phyloP scores from a whole-genome alignment of 1,284 basidiomycete species.

The Ceratobasidium sp. region DNA sequence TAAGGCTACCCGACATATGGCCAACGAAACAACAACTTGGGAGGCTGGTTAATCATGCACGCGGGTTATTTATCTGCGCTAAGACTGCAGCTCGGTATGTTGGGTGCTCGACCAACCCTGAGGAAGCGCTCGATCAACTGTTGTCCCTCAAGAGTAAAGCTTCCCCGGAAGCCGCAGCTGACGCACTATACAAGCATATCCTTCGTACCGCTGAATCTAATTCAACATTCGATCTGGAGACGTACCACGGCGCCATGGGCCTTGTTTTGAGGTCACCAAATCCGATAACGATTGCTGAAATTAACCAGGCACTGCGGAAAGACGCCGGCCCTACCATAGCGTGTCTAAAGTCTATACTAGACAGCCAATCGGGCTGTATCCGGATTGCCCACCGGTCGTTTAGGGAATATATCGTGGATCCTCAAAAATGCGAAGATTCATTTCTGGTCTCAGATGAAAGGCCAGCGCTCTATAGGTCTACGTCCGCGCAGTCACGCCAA shows the following conservation, averaged over 20 bases:
- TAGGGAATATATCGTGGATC: constrained; percentile 11
- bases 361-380: not conserved
- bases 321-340: constrained; percentile 5
- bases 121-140: not conserved
- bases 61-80: constrained; percentile 27
- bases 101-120: not conserved
- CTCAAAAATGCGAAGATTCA: constrained; percentile 20
- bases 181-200: constrained; percentile 20
- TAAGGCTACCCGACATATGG: constrained; percentile 3
- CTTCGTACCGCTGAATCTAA: not conserved
- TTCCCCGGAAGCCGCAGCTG: constrained; percentile 19
- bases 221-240: not conserved
- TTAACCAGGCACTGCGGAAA: not conserved
- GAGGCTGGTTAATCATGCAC: constrained; percentile 15
- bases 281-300: not conserved
- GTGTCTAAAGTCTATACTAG: not conserved
- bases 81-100: constrained; percentile 23
- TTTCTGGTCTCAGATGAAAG: not conserved
- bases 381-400: constrained; percentile 28
- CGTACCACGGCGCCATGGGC: constrained; percentile 11
- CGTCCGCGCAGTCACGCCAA: no score
- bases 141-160: constrained; percentile 8
- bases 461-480: not conserved
- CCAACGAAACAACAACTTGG: constrained; percentile 8
- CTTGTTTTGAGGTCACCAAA: not conserved